A percentile compares a stretch with the other conserved stretches of the same genome.
These are phyloP conservation scores for Coemansia sp. DNA, from an alignment of 192 early-diverging fungal species.

Conservation along the genomic window DNA sequence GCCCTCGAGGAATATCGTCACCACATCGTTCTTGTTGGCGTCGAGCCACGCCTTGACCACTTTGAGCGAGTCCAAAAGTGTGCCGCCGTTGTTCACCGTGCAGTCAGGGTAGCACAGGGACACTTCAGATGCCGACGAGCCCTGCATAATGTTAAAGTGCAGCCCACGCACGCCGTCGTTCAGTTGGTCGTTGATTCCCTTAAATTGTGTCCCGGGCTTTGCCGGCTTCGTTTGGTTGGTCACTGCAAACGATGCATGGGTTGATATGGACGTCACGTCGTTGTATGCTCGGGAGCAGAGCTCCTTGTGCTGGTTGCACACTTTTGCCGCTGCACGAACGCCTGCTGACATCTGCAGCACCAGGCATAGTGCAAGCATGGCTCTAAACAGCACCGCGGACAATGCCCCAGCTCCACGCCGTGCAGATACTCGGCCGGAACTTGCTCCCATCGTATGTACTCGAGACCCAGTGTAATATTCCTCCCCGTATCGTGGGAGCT, in stretches of 20 bases:
- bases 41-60: slow-evolving; percentile 43
- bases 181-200: slow-evolving; percentile 40
- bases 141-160: slow-evolving; percentile 39
- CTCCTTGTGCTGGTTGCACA: slow-evolving; percentile 46
- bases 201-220: slow-evolving; percentile 44
- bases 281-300: slow-evolving; percentile 49
- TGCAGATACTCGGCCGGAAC: neutral
- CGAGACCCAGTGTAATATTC: no score
- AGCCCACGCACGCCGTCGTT: slow-evolving; percentile 50
- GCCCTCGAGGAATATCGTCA: slow-evolving; percentile 49
- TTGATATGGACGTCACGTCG: slow-evolving; percentile 37
- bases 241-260: slow-evolving; percentile 47
- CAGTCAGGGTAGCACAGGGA: slow-evolving; percentile 44
- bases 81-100: slow-evolving; percentile 43
- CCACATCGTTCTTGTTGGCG: slow-evolving; percentile 38
- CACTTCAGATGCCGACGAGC: slow-evolving; percentile 26
- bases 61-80: slow-evolving; percentile 29
- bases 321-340: slow-evolving; percentile 9
- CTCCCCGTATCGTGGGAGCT: no score
- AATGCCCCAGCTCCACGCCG: neutral
- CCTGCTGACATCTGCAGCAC: slow-evolving; percentile 19
- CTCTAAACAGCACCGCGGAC: neutral
- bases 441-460: neutral
- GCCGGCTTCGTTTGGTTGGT: slow-evolving; percentile 14
- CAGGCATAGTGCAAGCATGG: neutral